Percentiles rank a stretch among this genome's conserved stretches.
phyloP scores from a whole-genome alignment of 768 basidiomycete species.

The Lactarius akahatsu region DNA sequence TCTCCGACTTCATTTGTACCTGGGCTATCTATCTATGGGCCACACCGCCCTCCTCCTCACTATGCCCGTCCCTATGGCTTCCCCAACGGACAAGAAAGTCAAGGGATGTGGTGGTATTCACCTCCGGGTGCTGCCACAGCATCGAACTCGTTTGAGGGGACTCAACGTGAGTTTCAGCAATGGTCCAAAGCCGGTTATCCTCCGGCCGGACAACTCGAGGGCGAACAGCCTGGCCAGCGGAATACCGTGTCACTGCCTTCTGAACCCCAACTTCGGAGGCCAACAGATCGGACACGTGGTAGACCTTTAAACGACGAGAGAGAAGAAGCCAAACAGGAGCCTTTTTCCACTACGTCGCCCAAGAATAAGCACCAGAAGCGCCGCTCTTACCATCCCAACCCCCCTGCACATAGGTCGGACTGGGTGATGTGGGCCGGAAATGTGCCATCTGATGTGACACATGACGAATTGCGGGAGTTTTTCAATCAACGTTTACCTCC shows the following conservation, averaged over 20 bases:
- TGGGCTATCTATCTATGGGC: slow-evolving; percentile 39
- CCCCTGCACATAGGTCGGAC: slow-evolving; percentile 73
- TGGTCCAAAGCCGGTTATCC: slow-evolving; percentile 38
- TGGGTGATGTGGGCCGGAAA: slow-evolving; percentile 99
- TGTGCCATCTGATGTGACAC: slow-evolving; percentile 76
- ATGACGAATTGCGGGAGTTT: slow-evolving; percentile 85
- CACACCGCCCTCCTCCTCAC: slow-evolving; percentile 40
- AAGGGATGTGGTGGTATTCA: slow-evolving; percentile 56
- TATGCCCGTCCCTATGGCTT: slow-evolving; percentile 36
- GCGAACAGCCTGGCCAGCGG: slow-evolving; percentile 8
- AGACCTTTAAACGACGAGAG: background rate
- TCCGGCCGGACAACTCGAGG: slow-evolving; percentile 6
- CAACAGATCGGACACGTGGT: background rate
- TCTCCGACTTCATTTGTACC: slow-evolving; percentile 38
- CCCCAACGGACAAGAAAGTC: slow-evolving; percentile 41
- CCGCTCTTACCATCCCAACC: slow-evolving; percentile 65
- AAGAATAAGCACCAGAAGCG: slow-evolving; percentile 36
- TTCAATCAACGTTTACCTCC: slow-evolving; percentile 50
- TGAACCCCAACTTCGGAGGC: slow-evolving; percentile 1
- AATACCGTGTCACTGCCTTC: background rate
- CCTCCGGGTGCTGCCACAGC: slow-evolving; percentile 26
- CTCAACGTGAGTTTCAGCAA: slow-evolving; percentile 36
- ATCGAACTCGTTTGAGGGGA: slow-evolving; percentile 33
- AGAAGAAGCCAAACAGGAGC: background rate
- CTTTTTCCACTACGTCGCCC: background rate